phyloP scores from a whole-genome alignment of 1,284 basidiomycete species.

The Rhodofomes roseus region DNA sequence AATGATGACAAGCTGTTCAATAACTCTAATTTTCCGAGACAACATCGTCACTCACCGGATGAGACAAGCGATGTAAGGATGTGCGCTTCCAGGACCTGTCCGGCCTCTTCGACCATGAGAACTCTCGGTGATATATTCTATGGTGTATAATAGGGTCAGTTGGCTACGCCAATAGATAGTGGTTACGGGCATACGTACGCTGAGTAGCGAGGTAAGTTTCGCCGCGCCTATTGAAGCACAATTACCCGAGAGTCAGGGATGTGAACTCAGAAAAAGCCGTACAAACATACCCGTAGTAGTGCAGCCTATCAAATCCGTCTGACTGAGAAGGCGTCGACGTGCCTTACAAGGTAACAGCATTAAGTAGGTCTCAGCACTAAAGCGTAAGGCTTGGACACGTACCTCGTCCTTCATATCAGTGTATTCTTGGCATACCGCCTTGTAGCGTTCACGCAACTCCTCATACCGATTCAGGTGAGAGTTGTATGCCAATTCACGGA shows the following conservation, averaged over 20 bases:
- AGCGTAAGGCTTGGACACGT: constrained; percentile 1
- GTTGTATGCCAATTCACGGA: constrained; percentile 26
- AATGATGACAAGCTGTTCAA: background rate
- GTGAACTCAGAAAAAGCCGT: too few species aligned
- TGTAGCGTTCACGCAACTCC: constrained; percentile 29
- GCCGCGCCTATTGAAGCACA: constrained; percentile 48
- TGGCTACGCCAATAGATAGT: too few species aligned
- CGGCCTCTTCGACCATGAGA: constrained; percentile 48
- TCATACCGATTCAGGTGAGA: constrained; percentile 35
- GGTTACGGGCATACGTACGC: constrained; percentile 31
- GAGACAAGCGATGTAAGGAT: constrained; percentile 58
- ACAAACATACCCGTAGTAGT: constrained; percentile 57
- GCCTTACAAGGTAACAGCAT: constrained; percentile 3
- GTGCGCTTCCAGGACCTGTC: constrained; percentile 78
- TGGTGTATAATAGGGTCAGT: background rate
- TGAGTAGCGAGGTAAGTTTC: constrained; percentile 53
- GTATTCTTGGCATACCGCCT: constrained; percentile 26
- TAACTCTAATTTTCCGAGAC: background rate
- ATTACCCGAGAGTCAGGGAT: background rate
- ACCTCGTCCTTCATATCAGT: constrained; percentile 37
- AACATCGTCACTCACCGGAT: constrained; percentile 11
- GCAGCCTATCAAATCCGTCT: constrained; percentile 62
- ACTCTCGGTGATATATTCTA: constrained; percentile 36
- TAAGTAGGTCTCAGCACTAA: background rate
- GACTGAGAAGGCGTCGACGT: constrained; percentile 34